Evolutionary conservation across 139 green algal genomes (phyloP).

Genomic region (Desmodesmus armatus): DNA sequence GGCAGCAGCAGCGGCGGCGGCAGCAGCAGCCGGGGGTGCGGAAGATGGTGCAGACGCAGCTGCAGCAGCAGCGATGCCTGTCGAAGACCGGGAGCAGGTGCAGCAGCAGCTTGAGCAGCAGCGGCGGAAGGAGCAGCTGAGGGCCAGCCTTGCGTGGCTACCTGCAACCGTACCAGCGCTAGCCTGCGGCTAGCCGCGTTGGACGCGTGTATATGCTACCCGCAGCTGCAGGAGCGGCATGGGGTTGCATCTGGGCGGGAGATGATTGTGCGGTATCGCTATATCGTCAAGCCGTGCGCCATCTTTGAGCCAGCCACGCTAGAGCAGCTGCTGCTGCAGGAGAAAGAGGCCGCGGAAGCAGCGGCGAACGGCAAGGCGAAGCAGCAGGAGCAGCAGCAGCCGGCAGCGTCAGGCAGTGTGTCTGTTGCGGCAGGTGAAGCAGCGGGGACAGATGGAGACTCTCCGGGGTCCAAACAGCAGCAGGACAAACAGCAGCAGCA

Average conservation of each 20-base stretch:
- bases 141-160: constrained; percentile 8
- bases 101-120: background rate
- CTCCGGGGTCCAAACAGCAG: background rate
- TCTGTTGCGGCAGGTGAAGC: background rate
- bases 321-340: constrained; percentile 25
- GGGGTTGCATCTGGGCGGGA: too few species aligned
- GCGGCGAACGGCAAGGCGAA: background rate
- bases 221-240: too few species aligned
- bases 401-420: too few species aligned
- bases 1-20: background rate
- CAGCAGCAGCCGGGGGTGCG: constrained; percentile 14
- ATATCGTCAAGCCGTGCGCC: constrained; percentile 71
- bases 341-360: background rate
- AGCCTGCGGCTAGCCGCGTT: constrained; percentile 2
- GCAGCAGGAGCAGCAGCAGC: constrained; percentile 20
- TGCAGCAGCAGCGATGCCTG: constrained; percentile 6
- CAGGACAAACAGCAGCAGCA: constrained; percentile 14
- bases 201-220: background rate
- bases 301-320: constrained; percentile 8
- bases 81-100: background rate
- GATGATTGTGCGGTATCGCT: too few species aligned
- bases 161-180: constrained; percentile 15
- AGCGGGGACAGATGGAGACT: background rate
- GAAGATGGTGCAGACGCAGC: background rate
- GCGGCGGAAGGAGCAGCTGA: constrained; percentile 27